Evolutionary conservation across 2,329 filamentous ascomycete genomes (phyloP).

Genomic region (Thermomyces lanuginosus): DNA sequence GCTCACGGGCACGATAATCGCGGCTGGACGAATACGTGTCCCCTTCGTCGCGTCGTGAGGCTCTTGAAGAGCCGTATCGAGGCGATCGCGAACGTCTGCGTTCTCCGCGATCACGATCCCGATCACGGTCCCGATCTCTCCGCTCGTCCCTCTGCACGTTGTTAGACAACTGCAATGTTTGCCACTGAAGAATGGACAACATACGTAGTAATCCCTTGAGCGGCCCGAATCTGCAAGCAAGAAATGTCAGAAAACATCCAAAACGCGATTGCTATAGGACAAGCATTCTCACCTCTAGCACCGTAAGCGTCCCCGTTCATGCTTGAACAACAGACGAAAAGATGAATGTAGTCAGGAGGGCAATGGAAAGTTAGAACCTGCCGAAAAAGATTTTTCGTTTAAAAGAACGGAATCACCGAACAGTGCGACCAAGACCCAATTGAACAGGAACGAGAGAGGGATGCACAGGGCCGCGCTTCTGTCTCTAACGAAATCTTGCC

Average conservation of each 20-base stretch:
- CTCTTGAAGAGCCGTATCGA: conserved; percentile 46
- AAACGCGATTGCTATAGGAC: conserved; percentile 8
- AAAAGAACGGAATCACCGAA: no score
- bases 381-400: no score
- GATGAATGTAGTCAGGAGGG: no score
- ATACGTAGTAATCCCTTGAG: conserved; percentile 38
- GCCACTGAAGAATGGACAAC: conserved; percentile 5
- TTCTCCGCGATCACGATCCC: conserved; percentile 36
- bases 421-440: no score
- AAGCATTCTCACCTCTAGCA: conserved; percentile 47
- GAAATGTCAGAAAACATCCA: conserved; percentile 20
- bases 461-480: not conserved
- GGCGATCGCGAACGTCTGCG: conserved; percentile 77
- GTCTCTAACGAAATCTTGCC: not conserved
- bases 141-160: conserved; percentile 30
- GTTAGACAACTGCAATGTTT: conserved; percentile 12
- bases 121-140: conserved; percentile 23
- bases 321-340: no score
- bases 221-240: conserved; percentile 32
- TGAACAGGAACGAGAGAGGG: no score
- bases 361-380: no score
- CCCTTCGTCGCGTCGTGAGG: conserved; percentile 55
- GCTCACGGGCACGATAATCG: conserved; percentile 80
- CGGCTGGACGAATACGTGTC: conserved; percentile 88
- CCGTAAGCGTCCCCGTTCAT: conserved; percentile 83